Evolutionary conservation across 2,329 filamentous ascomycete species (phyloP).

Genomic region (Huntiella abstrusa): DNA sequence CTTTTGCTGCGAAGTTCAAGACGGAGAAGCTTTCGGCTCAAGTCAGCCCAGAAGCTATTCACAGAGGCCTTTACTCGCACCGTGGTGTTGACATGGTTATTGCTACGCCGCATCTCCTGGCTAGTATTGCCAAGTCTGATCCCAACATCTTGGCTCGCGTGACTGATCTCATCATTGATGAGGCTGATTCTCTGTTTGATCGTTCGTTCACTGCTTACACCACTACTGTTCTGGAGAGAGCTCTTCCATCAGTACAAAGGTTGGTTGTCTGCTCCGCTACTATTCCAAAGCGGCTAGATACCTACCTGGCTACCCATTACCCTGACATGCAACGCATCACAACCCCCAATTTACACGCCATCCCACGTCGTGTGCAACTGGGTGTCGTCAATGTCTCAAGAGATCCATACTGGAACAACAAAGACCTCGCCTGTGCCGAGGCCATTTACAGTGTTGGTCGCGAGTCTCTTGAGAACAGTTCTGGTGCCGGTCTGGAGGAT

Average conservation of each 20-base stretch:
- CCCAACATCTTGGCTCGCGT: slow-evolving; percentile 88
- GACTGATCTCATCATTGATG: slow-evolving; percentile 74
- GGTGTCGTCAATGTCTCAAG: slow-evolving; percentile 82
- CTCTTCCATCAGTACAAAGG: slow-evolving; percentile 63
- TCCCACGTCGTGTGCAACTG: slow-evolving; percentile 83
- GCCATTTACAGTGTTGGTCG: slow-evolving; percentile 87
- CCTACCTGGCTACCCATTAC: slow-evolving; percentile 61
- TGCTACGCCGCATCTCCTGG: slow-evolving; percentile 73
- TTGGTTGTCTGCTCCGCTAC: slow-evolving; percentile 90
- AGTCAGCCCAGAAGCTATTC: slow-evolving; percentile 59
- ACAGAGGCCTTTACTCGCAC: slow-evolving; percentile 64
- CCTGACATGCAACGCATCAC: slow-evolving; percentile 72
- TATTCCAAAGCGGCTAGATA: slow-evolving; percentile 77
- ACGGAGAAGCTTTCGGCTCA: slow-evolving; percentile 65
- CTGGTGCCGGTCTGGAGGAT: slow-evolving; percentile 18
- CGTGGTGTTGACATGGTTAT: slow-evolving; percentile 71
- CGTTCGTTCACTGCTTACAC: slow-evolving; percentile 78
- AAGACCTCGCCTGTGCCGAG: slow-evolving; percentile 81
- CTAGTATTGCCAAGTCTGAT: slow-evolving; percentile 72
- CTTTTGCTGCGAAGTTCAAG: slow-evolving; percentile 74
- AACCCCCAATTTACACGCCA: slow-evolving; percentile 89
- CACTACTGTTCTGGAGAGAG: slow-evolving; percentile 61
- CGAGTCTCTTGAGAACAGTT: slow-evolving; percentile 42
- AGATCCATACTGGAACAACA: slow-evolving; percentile 87
- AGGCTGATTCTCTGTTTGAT: slow-evolving; percentile 90